Conservation (phyloP, 768 basidiomycete genomes). For the Mrakia blollopis region DNA sequence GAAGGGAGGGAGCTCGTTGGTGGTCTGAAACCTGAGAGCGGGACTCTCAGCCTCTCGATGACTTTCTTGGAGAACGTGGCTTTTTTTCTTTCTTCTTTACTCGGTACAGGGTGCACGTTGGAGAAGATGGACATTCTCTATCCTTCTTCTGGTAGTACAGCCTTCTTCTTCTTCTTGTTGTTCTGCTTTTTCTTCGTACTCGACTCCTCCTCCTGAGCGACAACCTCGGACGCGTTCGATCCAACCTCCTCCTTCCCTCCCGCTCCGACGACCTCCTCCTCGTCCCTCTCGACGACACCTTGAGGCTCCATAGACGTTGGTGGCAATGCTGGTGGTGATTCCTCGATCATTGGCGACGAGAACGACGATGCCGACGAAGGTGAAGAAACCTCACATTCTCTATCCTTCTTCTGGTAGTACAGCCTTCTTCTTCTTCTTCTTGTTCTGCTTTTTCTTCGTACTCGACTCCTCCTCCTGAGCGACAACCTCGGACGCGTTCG, state of each 20-base stretch:
- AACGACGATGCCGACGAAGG: constrained; percentile 69
- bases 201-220: background rate
- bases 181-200: constrained; percentile 20
- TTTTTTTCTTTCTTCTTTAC: background rate
- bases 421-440: constrained; percentile 18
- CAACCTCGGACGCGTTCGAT: background rate
- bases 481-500: background rate
- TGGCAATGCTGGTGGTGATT: constrained; percentile 64
- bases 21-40: background rate
- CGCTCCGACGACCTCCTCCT: background rate
- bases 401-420: background rate
- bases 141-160: background rate
- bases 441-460: constrained; percentile 21
- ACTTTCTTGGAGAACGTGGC: background rate
- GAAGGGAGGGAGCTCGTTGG: background rate
- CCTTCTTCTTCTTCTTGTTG: constrained; percentile 17
- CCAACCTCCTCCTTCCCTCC: background rate
- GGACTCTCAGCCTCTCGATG: no score
- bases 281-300: background rate
- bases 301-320: background rate
- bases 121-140: background rate
- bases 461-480: background rate
- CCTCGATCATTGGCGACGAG: constrained; percentile 60
- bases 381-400: constrained; percentile 53
- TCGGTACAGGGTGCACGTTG: background rate